These are phyloP conservation scores for Saccharomycopsis sp. DNA, from an alignment of 805 yeast genomes.

Conservation along the genomic window DNA sequence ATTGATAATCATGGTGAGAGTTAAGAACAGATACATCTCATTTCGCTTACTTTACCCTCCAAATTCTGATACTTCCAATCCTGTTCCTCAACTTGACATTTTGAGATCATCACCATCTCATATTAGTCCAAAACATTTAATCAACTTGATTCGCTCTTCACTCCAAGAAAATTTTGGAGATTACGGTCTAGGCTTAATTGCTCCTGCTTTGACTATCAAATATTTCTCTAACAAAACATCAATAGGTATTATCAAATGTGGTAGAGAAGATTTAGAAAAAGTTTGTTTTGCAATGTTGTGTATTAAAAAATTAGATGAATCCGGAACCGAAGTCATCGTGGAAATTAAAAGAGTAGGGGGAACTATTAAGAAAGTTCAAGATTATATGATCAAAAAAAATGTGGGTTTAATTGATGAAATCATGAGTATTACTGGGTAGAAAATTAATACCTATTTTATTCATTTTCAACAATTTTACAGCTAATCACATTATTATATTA, in stretches of 20 bases:
- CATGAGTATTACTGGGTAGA: neutral
- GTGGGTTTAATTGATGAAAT: neutral
- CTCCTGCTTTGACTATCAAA: slow-evolving; percentile 6
- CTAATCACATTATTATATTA: no score
- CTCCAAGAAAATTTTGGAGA: slow-evolving; percentile 12
- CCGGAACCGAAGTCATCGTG: slow-evolving; percentile 1
- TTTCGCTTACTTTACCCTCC: no score
- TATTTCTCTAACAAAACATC: slow-evolving; percentile 15
- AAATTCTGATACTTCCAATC: no score
- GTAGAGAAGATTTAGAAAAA: slow-evolving; percentile 11
- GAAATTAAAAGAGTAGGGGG: slow-evolving; percentile 13
- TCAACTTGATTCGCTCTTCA: neutral
- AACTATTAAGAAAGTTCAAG: slow-evolving; percentile 16
- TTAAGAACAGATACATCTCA: slow-evolving; percentile 16
- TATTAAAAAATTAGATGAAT: neutral
- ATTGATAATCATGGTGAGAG: slow-evolving; percentile 14
- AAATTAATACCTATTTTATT: no score
- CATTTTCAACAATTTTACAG: no score
- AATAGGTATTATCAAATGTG: slow-evolving; percentile 12
- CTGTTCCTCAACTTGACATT: slow-evolving; percentile 1
- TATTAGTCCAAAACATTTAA: slow-evolving; percentile 2
- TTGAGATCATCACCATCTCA: slow-evolving; percentile 5
- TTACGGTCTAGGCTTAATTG: slow-evolving; percentile 8
- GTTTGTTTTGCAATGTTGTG: slow-evolving; percentile 10
- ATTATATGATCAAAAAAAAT: slow-evolving; percentile 12